Percentiles rank a stretch among this genome's conserved stretches.
Evolutionary conservation across 768 basidiomycete genomes (phyloP).

Genomic region (Suillus subluteus): DNA sequence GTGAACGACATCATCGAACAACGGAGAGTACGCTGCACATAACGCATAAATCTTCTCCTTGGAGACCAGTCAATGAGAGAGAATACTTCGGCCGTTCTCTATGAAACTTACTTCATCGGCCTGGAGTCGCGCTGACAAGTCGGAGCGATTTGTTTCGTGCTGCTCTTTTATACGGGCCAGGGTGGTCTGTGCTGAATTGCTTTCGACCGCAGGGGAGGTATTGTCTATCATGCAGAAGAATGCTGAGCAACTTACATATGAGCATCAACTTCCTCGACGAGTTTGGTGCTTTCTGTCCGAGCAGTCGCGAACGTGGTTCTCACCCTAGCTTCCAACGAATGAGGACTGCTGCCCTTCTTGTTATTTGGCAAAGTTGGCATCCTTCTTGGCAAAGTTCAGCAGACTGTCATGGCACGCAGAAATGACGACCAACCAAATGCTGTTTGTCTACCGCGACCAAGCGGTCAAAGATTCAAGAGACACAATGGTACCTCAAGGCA

Average conservation of each 20-base stretch:
- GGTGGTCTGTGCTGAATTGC: conserved; percentile 23
- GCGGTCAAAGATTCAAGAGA: not conserved
- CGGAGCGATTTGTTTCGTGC: conserved; percentile 17
- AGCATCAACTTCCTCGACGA: conserved; percentile 29
- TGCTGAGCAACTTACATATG: conserved; percentile 26
- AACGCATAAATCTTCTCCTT: conserved; percentile 29
- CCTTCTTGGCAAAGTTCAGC: not conserved
- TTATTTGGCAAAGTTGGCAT: not conserved
- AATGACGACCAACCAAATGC: not conserved
- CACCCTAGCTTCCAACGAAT: conserved; percentile 25
- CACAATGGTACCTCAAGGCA: not conserved
- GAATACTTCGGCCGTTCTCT: not conserved
- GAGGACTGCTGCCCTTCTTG: not conserved
- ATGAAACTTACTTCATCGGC: not conserved
- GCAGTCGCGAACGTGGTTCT: conserved; percentile 21
- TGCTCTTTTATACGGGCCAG: conserved; percentile 28
- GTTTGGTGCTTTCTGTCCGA: conserved; percentile 17
- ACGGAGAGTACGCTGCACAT: conserved; percentile 25
- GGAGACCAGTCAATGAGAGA: conserved; percentile 10
- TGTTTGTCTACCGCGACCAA: not conserved
- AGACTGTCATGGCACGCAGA: not conserved
- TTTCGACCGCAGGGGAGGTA: conserved; percentile 13
- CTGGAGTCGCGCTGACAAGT: conserved; percentile 7
- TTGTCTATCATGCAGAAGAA: not conserved
- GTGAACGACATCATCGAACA: conserved; percentile 38